Evolutionary conservation across 768 basidiomycete species (phyloP).

Genomic region (Lenzites betulinus): DNA sequence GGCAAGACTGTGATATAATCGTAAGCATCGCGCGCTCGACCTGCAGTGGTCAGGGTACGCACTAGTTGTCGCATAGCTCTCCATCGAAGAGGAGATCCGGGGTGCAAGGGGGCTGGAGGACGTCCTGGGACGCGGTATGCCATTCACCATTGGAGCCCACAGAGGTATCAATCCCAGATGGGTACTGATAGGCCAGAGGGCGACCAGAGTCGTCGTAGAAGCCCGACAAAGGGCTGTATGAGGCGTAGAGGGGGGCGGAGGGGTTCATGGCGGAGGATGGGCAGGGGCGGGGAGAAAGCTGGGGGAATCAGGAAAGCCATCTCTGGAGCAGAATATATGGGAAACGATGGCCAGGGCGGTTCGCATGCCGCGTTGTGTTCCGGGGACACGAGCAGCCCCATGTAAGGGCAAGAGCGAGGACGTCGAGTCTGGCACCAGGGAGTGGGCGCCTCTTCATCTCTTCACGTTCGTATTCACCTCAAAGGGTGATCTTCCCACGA

Average conservation of each 20-base stretch:
- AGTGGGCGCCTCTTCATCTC: not conserved
- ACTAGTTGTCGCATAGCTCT: not conserved
- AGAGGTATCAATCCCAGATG: not conserved
- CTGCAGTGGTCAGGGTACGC: not conserved
- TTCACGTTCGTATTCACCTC: not conserved
- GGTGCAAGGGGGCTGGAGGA: not conserved
- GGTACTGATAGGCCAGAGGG: not conserved
- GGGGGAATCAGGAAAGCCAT: not conserved
- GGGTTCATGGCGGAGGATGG: constrained; percentile 3
- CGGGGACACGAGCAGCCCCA: not conserved
- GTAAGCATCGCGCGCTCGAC: not conserved
- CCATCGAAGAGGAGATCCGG: not conserved
- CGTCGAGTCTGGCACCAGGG: not conserved
- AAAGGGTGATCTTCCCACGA: constrained; percentile 6
- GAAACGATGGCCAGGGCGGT: not conserved
- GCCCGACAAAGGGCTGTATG: not conserved
- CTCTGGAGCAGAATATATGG: not conserved
- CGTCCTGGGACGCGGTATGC: not conserved
- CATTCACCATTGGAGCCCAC: not conserved
- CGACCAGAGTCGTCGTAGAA: not conserved
- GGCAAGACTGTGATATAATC: not conserved
- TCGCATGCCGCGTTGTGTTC: not conserved
- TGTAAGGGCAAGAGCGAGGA: not conserved
- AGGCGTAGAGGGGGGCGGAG: not conserved
- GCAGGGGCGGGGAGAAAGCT: not conserved